phyloP scores from a whole-genome alignment of 805 yeast species.

The Scheffersomyces ergatensis region DNA sequence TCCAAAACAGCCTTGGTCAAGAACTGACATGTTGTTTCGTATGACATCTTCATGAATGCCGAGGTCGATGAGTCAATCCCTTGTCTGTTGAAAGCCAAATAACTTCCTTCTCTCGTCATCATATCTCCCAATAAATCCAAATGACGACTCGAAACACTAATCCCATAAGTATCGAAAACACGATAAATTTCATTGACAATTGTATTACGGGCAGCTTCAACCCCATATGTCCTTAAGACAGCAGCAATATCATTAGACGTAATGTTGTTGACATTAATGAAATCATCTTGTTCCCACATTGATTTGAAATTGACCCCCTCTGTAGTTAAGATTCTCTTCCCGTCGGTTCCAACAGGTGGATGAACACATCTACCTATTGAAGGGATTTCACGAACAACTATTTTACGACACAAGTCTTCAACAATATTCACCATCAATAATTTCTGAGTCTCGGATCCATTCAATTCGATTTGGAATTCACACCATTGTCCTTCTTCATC shows the following conservation, averaged over 20 bases:
- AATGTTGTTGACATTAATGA: conserved; percentile 85
- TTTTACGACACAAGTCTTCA: conserved; percentile 84
- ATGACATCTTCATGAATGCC: conserved; percentile 97
- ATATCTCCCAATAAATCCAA: conserved; percentile 95
- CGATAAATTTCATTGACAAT: conserved; percentile 93
- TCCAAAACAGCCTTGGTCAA: conserved; percentile 94
- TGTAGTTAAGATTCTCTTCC: conserved; percentile 78
- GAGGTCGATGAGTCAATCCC: conserved; percentile 96
- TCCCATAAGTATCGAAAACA: conserved; percentile 95
- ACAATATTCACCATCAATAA: conserved; percentile 95
- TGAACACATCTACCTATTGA: conserved; percentile 90
- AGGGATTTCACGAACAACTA: conserved; percentile 91
- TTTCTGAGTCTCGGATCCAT: conserved; percentile 79
- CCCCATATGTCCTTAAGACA: conserved; percentile 90
- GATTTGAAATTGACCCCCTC: conserved; percentile 98
- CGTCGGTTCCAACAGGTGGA: conserved; percentile 60
- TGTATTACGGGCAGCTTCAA: conserved; percentile 98
- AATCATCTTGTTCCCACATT: conserved; percentile 97
- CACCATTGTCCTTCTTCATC: conserved; percentile 90
- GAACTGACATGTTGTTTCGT: conserved; percentile 97
- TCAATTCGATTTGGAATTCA: conserved; percentile 78
- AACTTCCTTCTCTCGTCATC: conserved; percentile 99
- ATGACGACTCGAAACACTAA: conserved; percentile 88
- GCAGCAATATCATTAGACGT: conserved; percentile 91
- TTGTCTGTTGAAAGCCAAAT: conserved; percentile 94